Evolutionary conservation across 306 rosid genomes (phyloP).

Genomic region (Sicyos edulis): DNA sequence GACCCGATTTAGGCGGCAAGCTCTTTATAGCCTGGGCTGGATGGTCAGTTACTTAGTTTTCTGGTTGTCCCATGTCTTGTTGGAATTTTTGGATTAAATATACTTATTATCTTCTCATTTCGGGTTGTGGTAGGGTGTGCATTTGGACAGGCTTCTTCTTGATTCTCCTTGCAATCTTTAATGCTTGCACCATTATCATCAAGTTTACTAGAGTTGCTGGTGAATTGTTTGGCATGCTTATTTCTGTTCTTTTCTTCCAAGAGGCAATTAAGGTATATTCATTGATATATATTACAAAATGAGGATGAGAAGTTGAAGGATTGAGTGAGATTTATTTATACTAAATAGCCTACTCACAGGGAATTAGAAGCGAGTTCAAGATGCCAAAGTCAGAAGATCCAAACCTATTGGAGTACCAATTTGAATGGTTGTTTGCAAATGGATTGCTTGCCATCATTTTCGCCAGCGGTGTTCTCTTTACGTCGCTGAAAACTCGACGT

Average conservation of each 20-base stretch:
- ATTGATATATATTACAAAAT: neutral
- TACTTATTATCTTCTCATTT: neutral
- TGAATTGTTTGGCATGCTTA: constrained; percentile 84
- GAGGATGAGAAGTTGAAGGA: neutral
- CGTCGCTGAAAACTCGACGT: constrained; percentile 62
- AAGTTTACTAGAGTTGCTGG: constrained; percentile 87
- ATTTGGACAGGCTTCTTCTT: constrained; percentile 74
- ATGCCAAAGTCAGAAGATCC: constrained; percentile 52
- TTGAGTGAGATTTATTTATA: neutral
- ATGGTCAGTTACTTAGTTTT: constrained; percentile 41
- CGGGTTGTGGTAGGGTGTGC: constrained; percentile 55
- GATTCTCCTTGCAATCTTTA: constrained; percentile 67
- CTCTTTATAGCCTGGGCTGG: constrained; percentile 85
- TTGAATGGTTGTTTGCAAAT: constrained; percentile 63
- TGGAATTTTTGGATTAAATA: neutral
- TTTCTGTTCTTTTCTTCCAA: constrained; percentile 75
- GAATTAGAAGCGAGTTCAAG: constrained; percentile 56
- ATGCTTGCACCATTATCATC: constrained; percentile 55
- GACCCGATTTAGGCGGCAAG: constrained; percentile 45
- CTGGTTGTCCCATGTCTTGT: neutral
- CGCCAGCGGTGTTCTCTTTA: constrained; percentile 50
- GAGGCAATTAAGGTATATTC: constrained; percentile 63
- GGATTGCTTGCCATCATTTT: constrained; percentile 70
- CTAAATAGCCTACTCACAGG: constrained; percentile 38
- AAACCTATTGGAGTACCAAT: constrained; percentile 32